Evolutionary conservation across 176 grass and related monocot species (phyloP).

Genomic region (Rhipidocladum racemiflorum): DNA sequence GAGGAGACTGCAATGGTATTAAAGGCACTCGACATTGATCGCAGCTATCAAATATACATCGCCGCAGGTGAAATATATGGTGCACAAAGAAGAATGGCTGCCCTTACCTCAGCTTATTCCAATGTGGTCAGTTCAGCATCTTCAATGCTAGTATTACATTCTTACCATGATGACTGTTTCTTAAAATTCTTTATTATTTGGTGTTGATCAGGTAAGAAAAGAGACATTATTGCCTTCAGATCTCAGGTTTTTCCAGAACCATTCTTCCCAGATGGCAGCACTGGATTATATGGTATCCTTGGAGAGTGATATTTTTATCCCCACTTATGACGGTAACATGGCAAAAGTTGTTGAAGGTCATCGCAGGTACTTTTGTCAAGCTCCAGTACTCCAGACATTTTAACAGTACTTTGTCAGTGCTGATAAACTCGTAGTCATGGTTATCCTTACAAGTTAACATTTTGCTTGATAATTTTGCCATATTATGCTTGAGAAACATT

Average conservation of each 20-base stretch:
- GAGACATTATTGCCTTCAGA: conserved; percentile 73
- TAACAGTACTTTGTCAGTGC: background rate
- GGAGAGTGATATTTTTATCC: conserved; percentile 85
- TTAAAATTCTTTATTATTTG: conserved; percentile 10
- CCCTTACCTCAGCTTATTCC: conserved; percentile 64
- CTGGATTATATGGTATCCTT: conserved; percentile 95
- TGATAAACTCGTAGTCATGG: background rate
- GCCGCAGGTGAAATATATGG: conserved; percentile 96
- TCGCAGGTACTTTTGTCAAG: conserved; percentile 62
- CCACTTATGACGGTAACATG: conserved; percentile 94
- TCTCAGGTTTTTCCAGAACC: conserved; percentile 75
- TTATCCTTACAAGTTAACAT: background rate
- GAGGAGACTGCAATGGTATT: conserved; percentile 85
- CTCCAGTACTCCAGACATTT: background rate
- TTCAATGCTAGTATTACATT: conserved; percentile 15
- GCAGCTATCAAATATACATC: conserved; percentile 73
- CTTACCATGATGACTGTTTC: conserved; percentile 13
- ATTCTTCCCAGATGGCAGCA: conserved; percentile 98
- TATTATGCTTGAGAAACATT: background rate
- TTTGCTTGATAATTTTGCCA: background rate
- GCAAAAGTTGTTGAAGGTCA: conserved; percentile 93
- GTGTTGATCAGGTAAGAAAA: conserved; percentile 67
- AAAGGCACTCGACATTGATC: conserved; percentile 69
- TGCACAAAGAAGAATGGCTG: conserved; percentile 77
- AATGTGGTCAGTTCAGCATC: conserved; percentile 69